These are phyloP conservation scores for Pyrenochaeta sp. DNA, from an alignment of 2,329 filamentous ascomycete genomes.

Conservation along the genomic window DNA sequence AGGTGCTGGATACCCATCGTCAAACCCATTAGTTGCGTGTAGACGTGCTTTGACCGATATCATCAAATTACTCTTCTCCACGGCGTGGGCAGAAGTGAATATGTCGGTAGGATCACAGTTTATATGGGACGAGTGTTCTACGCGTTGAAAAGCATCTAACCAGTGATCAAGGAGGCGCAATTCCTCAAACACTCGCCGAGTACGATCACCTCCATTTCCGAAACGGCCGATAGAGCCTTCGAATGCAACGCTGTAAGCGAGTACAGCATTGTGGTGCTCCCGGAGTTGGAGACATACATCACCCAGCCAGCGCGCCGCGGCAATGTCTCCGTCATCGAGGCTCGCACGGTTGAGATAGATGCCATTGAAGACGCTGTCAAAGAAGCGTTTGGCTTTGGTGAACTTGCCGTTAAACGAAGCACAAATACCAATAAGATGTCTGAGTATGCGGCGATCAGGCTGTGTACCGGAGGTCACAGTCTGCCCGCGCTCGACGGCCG, in stretches of 20 bases:
- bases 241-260: slow-evolving; percentile 41
- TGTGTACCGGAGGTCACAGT: slow-evolving; percentile 27
- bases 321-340: slow-evolving; percentile 44
- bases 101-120: slow-evolving; percentile 36
- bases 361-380: slow-evolving; percentile 37
- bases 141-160: slow-evolving; percentile 22
- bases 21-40: slow-evolving; percentile 4
- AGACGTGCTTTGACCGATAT: slow-evolving; percentile 13
- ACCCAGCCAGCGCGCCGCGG: slow-evolving; percentile 44
- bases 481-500: slow-evolving; percentile 35
- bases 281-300: slow-evolving; percentile 42
- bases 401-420: slow-evolving; percentile 40
- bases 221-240: slow-evolving; percentile 32
- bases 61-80: slow-evolving; percentile 35
- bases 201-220: slow-evolving; percentile 21
- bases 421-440: slow-evolving; percentile 39
- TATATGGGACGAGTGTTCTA: slow-evolving; percentile 23
- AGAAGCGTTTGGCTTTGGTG: slow-evolving; percentile 36
- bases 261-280: slow-evolving; percentile 36
- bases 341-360: slow-evolving; percentile 27
- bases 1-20: not conserved
- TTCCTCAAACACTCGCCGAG: slow-evolving; percentile 28
- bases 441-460: slow-evolving; percentile 37
- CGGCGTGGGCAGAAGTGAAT: slow-evolving; percentile 27
- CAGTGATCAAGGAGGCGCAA: slow-evolving; percentile 30